These are phyloP conservation scores for Arachis monticola DNA, from an alignment of 331 rosid genomes.

Conservation along the genomic window DNA sequence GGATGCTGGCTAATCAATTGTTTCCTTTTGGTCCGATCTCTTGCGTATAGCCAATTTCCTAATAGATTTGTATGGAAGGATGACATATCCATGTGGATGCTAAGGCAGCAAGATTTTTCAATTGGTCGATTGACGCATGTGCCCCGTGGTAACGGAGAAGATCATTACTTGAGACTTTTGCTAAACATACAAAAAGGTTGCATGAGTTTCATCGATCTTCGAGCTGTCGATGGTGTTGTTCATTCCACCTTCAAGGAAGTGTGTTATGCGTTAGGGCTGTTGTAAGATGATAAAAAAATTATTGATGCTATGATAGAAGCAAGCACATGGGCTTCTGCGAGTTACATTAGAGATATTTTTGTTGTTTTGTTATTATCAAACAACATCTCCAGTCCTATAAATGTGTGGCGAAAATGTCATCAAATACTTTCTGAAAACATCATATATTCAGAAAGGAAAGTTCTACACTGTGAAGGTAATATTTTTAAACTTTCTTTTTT, in stretches of 20 bases:
- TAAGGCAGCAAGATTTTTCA: neutral
- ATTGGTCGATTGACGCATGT: neutral
- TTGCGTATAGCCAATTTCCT: neutral
- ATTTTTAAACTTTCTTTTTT: too few relatives aligned
- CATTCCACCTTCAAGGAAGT: neutral
- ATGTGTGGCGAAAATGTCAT: neutral
- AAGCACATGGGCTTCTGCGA: too few relatives aligned
- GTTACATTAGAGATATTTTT: neutral
- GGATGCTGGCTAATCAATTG: neutral
- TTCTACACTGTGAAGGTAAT: neutral
- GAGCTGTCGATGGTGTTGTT: too few relatives aligned
- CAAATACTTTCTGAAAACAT: too few relatives aligned
- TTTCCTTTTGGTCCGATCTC: neutral
- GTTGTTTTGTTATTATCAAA: neutral
- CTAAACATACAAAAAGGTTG: neutral
- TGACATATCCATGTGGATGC: neutral
- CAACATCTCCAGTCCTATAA: neutral
- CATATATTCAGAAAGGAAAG: too few relatives aligned
- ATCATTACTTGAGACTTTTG: neutral
- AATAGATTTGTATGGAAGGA: neutral
- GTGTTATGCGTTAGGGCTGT: neutral
- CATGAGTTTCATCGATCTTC: too few relatives aligned
- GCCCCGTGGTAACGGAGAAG: neutral
- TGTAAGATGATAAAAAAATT: neutral
- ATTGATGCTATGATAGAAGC: neutral